phyloP scores from a whole-genome alignment of 495 filamentous ascomycete genomes.

The Polyplosphaeria fusca region DNA sequence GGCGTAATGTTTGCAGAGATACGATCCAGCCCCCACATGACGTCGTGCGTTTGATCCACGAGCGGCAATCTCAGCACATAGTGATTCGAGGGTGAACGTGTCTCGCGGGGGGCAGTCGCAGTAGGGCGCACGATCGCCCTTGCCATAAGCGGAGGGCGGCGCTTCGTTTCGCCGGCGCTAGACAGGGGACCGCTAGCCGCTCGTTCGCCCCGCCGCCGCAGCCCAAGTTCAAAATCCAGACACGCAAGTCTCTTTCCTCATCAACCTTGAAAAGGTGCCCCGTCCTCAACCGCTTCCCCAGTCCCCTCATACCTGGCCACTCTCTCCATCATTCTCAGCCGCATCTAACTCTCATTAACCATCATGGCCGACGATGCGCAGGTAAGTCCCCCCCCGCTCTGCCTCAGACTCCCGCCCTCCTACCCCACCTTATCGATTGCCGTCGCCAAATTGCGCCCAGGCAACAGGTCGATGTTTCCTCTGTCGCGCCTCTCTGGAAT shows the following conservation, averaged over 20 bases:
- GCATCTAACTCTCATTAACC: conserved; percentile 40
- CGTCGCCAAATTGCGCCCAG: conserved; percentile 25
- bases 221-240: conserved; percentile 24
- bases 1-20: conserved; percentile 70
- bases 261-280: conserved; percentile 13
- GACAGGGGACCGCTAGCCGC: conserved; percentile 3
- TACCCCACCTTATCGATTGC: conserved; percentile 29
- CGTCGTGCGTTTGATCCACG: no score
- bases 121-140: background rate
- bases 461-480: conserved; percentile 4
- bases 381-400: conserved; percentile 43
- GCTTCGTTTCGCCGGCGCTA: conserved; percentile 17
- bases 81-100: no score
- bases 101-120: no score
- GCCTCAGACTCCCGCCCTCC: conserved; percentile 21
- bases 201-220: conserved; percentile 10
- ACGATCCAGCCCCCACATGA: conserved; percentile 81
- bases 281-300: background rate
- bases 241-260: conserved; percentile 14
- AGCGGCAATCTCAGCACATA: no score
- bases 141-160: background rate
- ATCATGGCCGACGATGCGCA: conserved; percentile 61
- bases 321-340: conserved; percentile 35
- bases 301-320: conserved; percentile 17
- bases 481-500: conserved; percentile 4